Conservation (phyloP, 2,329 filamentous ascomycete genomes). For the Plectosphaerella sp. region DNA sequence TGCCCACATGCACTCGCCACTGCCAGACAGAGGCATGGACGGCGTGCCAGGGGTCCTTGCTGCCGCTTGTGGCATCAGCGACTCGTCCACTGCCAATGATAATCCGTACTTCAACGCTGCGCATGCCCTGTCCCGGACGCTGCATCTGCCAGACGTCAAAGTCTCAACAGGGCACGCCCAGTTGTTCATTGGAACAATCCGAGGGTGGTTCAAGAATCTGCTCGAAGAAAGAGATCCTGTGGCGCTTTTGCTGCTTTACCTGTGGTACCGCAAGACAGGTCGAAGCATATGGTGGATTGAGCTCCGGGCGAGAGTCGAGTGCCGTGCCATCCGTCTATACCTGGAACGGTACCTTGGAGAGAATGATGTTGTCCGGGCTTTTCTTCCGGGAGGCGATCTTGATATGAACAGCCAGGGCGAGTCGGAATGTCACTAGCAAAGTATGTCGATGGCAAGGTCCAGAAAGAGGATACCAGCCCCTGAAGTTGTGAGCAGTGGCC, state of each 20-base stretch:
- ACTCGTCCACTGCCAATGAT: conserved; percentile 23
- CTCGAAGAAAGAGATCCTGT: conserved; percentile 27
- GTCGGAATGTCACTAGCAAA: no score
- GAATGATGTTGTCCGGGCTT: conserved; percentile 18
- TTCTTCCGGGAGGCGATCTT: conserved; percentile 20
- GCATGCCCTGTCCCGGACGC: conserved; percentile 27
- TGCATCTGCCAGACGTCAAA: conserved; percentile 19
- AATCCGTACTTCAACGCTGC: conserved; percentile 34
- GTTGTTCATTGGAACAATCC: conserved; percentile 27
- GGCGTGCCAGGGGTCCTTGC: conserved; percentile 18
- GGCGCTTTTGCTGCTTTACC: conserved; percentile 32
- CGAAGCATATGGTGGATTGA: conserved; percentile 39
- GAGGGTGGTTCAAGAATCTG: conserved; percentile 25
- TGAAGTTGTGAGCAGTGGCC: no score
- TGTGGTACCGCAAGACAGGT: conserved; percentile 36
- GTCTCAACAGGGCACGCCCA: conserved; percentile 24
- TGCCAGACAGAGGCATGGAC: conserved; percentile 20
- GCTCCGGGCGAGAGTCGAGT: conserved; percentile 34
- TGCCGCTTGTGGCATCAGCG: conserved; percentile 16
- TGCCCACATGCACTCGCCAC: conserved; percentile 28
- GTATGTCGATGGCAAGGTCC: no score
- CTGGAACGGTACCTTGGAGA: conserved; percentile 23
- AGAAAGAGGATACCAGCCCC: no score
- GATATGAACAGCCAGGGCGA: not conserved
- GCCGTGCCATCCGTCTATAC: conserved; percentile 34